Percentiles rank a stretch among this genome's conserved stretches.
Conservation (phyloP, 139 green algal species). For the Auxenochlorella pyrenoidosa region DNA sequence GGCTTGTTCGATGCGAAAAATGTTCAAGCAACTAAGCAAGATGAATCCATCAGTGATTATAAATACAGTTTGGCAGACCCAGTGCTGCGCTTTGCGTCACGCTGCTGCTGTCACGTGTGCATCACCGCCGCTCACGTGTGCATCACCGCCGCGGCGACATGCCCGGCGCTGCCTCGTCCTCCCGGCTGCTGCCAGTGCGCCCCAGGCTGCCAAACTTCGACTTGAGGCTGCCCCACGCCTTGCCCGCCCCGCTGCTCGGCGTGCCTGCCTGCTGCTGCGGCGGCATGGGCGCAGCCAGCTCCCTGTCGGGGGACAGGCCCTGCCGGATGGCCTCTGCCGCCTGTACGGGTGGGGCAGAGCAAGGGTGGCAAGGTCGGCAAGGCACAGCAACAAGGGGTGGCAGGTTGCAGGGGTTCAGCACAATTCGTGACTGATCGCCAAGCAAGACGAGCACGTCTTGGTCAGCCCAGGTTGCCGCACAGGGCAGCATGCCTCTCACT, state of each 20-base stretch:
- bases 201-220: slow-evolving; percentile 1
- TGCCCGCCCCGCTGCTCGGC: not conserved
- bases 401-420: no score
- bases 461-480: no score
- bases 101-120: not conserved
- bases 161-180: not conserved
- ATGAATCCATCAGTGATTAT: no score
- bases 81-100: no score
- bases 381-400: no score
- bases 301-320: not conserved
- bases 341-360: not conserved
- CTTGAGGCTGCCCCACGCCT: slow-evolving; percentile 19
- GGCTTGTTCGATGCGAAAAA: no score
- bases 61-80: no score
- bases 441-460: no score
- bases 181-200: not conserved
- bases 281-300: not conserved
- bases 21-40: no score
- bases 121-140: not conserved
- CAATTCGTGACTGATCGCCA: no score
- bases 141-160: not conserved
- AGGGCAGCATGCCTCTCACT: no score
- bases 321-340: slow-evolving; percentile 21
- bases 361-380: not conserved
- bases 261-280: not conserved